Conservation (phyloP, 495 filamentous ascomycete species). For the Lichina pygmaea region DNA sequence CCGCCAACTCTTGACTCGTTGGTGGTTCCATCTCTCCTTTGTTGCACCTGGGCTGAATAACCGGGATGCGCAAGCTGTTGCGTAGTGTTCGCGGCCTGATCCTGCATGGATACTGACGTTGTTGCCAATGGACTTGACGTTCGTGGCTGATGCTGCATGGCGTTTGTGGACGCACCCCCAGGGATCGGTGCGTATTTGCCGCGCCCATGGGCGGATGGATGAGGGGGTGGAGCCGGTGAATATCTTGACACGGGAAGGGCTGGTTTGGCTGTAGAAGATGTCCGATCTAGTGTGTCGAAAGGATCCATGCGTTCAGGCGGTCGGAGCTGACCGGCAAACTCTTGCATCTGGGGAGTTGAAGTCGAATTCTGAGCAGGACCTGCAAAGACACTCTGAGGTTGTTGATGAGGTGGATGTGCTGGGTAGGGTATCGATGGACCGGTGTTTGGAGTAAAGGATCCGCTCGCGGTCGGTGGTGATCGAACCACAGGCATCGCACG, state of each 20-base stretch:
- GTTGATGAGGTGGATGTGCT: background rate
- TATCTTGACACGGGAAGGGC: constrained; percentile 21
- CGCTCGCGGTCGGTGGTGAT: no score
- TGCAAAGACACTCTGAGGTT: background rate
- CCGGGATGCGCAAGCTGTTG: no score
- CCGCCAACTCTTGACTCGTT: no score
- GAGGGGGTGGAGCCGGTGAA: constrained; percentile 28
- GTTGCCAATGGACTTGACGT: constrained; percentile 60
- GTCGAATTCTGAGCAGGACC: constrained; percentile 7
- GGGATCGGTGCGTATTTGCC: constrained; percentile 15
- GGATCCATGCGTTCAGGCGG: constrained; percentile 33
- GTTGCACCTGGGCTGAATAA: no score
- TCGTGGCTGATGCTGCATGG: constrained; percentile 49
- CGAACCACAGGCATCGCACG: no score
- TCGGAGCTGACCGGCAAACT: constrained; percentile 11
- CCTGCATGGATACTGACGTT: background rate
- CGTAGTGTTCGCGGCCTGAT: background rate
- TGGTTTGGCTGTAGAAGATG: constrained; percentile 16
- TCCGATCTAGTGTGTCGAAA: constrained; percentile 23
- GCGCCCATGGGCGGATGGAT: constrained; percentile 13
- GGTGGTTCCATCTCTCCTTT: no score
- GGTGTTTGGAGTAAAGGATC: no score
- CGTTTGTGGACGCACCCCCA: constrained; percentile 10
- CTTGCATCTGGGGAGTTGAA: constrained; percentile 17
- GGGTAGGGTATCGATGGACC: background rate